Evolutionary conservation across 495 filamentous ascomycete species (phyloP).

Genomic region (Hyaloscypha hepaticicola): DNA sequence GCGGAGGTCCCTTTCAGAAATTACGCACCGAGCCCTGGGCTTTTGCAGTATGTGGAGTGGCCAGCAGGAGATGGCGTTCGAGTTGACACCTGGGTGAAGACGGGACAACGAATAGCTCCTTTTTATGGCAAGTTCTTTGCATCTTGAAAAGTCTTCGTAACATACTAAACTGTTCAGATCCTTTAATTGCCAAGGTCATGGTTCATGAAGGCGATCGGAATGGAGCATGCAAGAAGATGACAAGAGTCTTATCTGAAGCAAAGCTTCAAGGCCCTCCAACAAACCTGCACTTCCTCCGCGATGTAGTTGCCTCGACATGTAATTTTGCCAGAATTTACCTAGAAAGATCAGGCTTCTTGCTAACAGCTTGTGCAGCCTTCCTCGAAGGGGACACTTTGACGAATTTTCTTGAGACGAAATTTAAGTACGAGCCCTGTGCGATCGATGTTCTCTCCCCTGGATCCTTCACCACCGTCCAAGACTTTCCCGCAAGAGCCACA

Average conservation of each 20-base stretch:
- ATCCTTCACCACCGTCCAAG: slow-evolving; percentile 56
- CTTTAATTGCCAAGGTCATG: slow-evolving; percentile 64
- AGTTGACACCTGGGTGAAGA: slow-evolving; percentile 63
- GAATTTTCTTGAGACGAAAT: slow-evolving; percentile 41
- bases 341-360: neutral
- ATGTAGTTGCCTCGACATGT: slow-evolving; percentile 39
- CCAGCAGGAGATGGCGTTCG: slow-evolving; percentile 38
- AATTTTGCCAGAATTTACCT: slow-evolving; percentile 5
- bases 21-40: slow-evolving; percentile 57
- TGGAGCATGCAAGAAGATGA: slow-evolving; percentile 45
- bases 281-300: slow-evolving; percentile 54
- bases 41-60: slow-evolving; percentile 56
- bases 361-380: neutral
- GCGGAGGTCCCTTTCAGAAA: slow-evolving; percentile 58
- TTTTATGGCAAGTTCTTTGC: slow-evolving; percentile 40
- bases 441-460: neutral
- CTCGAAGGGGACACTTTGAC: neutral
- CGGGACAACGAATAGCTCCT: slow-evolving; percentile 52
- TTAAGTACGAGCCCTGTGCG: neutral
- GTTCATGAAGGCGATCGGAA: slow-evolving; percentile 44
- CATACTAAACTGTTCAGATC: slow-evolving; percentile 33
- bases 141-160: neutral
- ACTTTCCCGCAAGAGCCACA: slow-evolving; percentile 53
- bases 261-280: slow-evolving; percentile 55
- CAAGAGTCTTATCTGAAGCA: slow-evolving; percentile 28